Conservation (phyloP, 2,329 filamentous ascomycete species). For the Berkeleyomyces rouxiae region DNA sequence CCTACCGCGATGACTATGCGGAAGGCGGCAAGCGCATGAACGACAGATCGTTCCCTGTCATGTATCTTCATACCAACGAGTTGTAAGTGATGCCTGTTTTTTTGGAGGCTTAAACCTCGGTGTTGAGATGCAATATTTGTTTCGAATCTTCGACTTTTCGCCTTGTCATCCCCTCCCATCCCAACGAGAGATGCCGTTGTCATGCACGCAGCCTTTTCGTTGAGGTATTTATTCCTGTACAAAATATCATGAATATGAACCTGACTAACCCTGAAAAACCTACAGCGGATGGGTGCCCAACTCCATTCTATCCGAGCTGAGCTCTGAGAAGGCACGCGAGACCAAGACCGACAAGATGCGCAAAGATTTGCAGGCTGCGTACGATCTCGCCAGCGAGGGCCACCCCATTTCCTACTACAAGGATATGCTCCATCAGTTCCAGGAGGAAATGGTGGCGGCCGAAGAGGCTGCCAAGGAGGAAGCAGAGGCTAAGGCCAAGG, state of each 20-base stretch:
- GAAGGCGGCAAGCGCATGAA: constrained; percentile 74
- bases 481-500: constrained; percentile 25
- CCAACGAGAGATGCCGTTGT: not conserved
- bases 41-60: constrained; percentile 80
- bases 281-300: constrained; percentile 81
- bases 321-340: constrained; percentile 52
- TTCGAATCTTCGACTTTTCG: not conserved
- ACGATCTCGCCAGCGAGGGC: constrained; percentile 60
- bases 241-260: not conserved
- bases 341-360: constrained; percentile 59
- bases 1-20: constrained; percentile 70
- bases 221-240: not conserved
- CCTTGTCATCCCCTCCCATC: not conserved
- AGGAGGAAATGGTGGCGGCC: constrained; percentile 42
- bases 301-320: constrained; percentile 61
- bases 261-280: not conserved
- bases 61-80: constrained; percentile 91
- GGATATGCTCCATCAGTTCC: constrained; percentile 52
- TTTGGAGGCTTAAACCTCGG: not conserved
- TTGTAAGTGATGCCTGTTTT: constrained; percentile 51
- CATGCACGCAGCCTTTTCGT: not conserved
- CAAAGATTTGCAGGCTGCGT: constrained; percentile 65
- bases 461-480: constrained; percentile 35
- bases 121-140: not conserved
- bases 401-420: constrained; percentile 74